Evolutionary conservation across 176 grass and related monocot species (phyloP), one percentile per base, ranked within the genome.

Genomic region (Musa schizocarpa): DNA sequence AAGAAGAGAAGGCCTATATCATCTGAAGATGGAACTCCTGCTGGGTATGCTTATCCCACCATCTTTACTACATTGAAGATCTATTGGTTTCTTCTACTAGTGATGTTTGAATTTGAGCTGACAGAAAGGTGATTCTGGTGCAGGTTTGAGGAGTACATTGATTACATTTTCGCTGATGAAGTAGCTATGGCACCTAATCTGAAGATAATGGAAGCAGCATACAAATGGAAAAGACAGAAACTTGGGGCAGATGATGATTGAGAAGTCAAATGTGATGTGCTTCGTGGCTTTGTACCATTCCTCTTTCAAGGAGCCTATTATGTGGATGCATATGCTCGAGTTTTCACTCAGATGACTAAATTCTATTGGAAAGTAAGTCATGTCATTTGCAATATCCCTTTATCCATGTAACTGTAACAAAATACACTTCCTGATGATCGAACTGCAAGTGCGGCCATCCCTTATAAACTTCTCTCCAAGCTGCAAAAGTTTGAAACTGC

Each of bases 131-230:
- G 78, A 10, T 68, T 74, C 83, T 53, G 20, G 12, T 88, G 29
- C 65, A 98, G 94, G 67, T 93, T 87, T 1, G 94, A 98, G 88
- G 94, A 93, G 66, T 98, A 93, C 50, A 87, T 91, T 8, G 90
- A 93, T 58, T 93, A 98, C 58, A 89, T 91, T 78, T 98, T 98
- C 80, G 86, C 95, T 68, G 88, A 98, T 13, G 94, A 98, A 49
- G 88, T 98, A 21, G 82, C 88, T 8, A 68, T 80, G 77, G 88
- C 90, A 2, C 94, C 94, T 13, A 93, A 91, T 64, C 54, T 93
- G 16, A 93, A 98, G 78, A 91, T 98, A 67, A 11, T 93, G 11
- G 94, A 93, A 75, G 90, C 88, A 24, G 90, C 90, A 16, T 97
- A 97, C 78, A 88, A 87, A 52, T 97, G 93, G 90, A 96, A 96